Percentiles rank a stretch among this genome's conserved stretches.
Conservation (phyloP, 805 yeast species). For the Pichia occidentalis region DNA sequence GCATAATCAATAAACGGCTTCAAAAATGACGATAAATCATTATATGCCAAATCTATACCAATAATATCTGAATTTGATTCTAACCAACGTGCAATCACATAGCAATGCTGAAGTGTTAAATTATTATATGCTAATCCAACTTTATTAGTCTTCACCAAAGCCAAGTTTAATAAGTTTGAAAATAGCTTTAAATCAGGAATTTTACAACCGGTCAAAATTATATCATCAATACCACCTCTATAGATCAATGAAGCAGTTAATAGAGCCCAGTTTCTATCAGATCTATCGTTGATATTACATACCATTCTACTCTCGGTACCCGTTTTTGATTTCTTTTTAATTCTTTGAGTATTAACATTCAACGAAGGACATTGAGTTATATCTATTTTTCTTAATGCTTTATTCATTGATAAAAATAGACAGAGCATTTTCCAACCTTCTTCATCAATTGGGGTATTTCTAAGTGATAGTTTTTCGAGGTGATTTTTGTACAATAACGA, state of each 20-base stretch:
- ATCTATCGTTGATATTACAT: slow-evolving; percentile 48
- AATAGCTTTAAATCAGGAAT: slow-evolving; percentile 50
- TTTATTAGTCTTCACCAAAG: slow-evolving; percentile 50
- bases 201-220: slow-evolving; percentile 73
- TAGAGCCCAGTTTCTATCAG: slow-evolving; percentile 78
- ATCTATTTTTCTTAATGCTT: slow-evolving; percentile 53
- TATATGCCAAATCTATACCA: slow-evolving; percentile 82
- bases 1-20: slow-evolving; percentile 34
- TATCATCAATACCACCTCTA: slow-evolving; percentile 73
- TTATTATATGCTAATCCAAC: slow-evolving; percentile 77
- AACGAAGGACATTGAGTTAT: slow-evolving; percentile 61
- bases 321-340: slow-evolving; percentile 23
- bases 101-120: slow-evolving; percentile 51
- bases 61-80: slow-evolving; percentile 36
- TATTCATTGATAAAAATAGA: slow-evolving; percentile 63
- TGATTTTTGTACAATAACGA: slow-evolving; percentile 62
- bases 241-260: slow-evolving; percentile 61
- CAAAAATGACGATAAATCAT: slow-evolving; percentile 46
- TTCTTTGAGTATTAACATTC: slow-evolving; percentile 37
- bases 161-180: slow-evolving; percentile 47
- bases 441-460: slow-evolving; percentile 67
- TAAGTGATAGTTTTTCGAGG: slow-evolving; percentile 64
- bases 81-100: slow-evolving; percentile 54
- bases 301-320: slow-evolving; percentile 32
- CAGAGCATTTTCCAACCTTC: slow-evolving; percentile 78